Evolutionary conservation across 192 early-diverging fungal species (phyloP).

Genomic region (Backusella tarrabulga): DNA sequence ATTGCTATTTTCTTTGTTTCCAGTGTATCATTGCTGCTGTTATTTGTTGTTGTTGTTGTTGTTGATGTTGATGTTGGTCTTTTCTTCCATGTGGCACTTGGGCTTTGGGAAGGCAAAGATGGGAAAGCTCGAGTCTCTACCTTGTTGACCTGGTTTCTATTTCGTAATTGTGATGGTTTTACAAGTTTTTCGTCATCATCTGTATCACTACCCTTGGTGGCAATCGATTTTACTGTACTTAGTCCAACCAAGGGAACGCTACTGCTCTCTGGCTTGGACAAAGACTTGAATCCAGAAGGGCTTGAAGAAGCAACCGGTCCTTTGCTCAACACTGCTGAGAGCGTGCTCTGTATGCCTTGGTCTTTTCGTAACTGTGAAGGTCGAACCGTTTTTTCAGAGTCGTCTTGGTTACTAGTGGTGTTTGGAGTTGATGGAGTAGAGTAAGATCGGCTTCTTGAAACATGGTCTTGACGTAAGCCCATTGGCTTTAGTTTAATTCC

Average conservation of each 20-base stretch:
- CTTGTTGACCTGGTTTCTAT: neutral
- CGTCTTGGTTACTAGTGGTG: neutral
- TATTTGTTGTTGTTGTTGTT: neutral
- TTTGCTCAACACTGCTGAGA: neutral
- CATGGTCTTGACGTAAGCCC: neutral
- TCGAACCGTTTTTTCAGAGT: neutral
- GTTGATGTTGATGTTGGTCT: neutral
- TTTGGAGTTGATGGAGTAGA: neutral
- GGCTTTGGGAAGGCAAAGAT: neutral
- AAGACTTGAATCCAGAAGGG: neutral
- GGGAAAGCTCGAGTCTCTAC: neutral
- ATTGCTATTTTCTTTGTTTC: neutral
- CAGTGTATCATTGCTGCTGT: neutral
- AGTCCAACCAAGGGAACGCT: neutral
- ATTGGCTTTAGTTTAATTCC: neutral
- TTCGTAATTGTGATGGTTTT: slow-evolving; percentile 22
- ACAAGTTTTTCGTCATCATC: slow-evolving; percentile 24
- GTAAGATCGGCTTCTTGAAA: slow-evolving; percentile 6
- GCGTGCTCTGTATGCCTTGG: slow-evolving; percentile 5
- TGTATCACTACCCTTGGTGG: neutral
- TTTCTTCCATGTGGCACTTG: neutral
- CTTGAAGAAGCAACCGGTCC: neutral
- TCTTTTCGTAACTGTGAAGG: slow-evolving; percentile 9
- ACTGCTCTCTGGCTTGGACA: neutral
- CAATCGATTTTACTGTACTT: neutral